These are phyloP conservation scores for Lycium barbarum DNA, from an alignment of 257 asterid species.

Conservation along the genomic window DNA sequence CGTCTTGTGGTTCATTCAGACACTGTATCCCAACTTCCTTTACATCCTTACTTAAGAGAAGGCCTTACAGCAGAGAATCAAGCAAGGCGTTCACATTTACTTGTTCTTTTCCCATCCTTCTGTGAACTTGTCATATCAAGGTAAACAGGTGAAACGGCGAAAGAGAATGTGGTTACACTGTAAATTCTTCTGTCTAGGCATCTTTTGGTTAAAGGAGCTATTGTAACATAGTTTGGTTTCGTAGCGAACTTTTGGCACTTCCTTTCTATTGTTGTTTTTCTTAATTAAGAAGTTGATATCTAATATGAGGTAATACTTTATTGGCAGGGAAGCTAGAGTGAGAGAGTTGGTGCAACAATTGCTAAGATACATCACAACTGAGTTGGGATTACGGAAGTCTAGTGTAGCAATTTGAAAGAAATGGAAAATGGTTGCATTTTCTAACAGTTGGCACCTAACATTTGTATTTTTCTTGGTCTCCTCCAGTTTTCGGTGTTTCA, in stretches of 20 bases:
- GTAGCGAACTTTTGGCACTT: neutral
- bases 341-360: constrained; percentile 83
- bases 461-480: neutral
- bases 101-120: constrained; percentile 83
- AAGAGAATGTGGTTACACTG: constrained; percentile 11
- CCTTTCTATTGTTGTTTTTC: neutral
- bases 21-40: constrained; percentile 77
- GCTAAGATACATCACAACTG: constrained; percentile 69
- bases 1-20: constrained; percentile 76
- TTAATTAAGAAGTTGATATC: neutral
- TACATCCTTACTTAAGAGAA: constrained; percentile 63
- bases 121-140: constrained; percentile 96
- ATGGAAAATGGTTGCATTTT: neutral
- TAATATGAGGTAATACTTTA: constrained; percentile 32
- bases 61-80: constrained; percentile 48
- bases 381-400: constrained; percentile 72
- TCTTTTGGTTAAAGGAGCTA: constrained; percentile 1
- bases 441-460: neutral
- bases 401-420: constrained; percentile 41
- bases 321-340: constrained; percentile 78
- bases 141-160: constrained; percentile 45
- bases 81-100: constrained; percentile 72
- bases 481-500: constrained; percentile 6
- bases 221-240: neutral
- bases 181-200: neutral